These are phyloP conservation scores for Pezicula neosporulosa DNA, from an alignment of 2,329 filamentous ascomycete species.

Conservation along the genomic window DNA sequence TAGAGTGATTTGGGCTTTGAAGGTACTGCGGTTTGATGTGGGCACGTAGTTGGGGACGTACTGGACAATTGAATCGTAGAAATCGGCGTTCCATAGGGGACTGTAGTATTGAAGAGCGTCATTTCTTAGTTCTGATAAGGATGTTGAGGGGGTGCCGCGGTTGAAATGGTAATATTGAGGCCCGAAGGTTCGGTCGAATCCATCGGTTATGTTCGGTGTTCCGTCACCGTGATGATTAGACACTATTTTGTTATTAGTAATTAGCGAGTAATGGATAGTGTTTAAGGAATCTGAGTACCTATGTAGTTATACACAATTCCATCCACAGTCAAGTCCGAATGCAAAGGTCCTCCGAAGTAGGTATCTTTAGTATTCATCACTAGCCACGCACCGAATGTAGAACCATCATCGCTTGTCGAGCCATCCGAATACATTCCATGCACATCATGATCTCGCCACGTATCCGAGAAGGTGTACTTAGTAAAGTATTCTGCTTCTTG, in stretches of 20 bases:
- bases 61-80: conserved; percentile 60
- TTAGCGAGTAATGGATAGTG: background rate
- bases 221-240: conserved; percentile 62
- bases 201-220: conserved; percentile 60
- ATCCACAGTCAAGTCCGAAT: conserved; percentile 61
- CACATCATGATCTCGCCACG: conserved; percentile 54
- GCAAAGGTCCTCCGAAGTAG: conserved; percentile 58
- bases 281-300: conserved; percentile 14
- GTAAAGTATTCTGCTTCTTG: conserved; percentile 60
- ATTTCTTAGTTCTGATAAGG: conserved; percentile 43
- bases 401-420: conserved; percentile 43
- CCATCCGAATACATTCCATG: conserved; percentile 54
- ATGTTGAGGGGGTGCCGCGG: conserved; percentile 42
- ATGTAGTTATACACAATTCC: conserved; percentile 66
- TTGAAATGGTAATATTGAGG: conserved; percentile 64
- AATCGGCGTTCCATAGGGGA: conserved; percentile 52
- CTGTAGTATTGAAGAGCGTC: conserved; percentile 51
- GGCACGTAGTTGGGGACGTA: conserved; percentile 57
- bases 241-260: conserved; percentile 29
- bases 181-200: conserved; percentile 63
- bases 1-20: conserved; percentile 46
- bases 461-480: conserved; percentile 60
- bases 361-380: conserved; percentile 63
- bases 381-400: conserved; percentile 57
- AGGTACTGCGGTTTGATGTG: conserved; percentile 45